Evolutionary conservation across 1,139 yeast genomes (phyloP).

Genomic region (Fermentozyma sake): DNA sequence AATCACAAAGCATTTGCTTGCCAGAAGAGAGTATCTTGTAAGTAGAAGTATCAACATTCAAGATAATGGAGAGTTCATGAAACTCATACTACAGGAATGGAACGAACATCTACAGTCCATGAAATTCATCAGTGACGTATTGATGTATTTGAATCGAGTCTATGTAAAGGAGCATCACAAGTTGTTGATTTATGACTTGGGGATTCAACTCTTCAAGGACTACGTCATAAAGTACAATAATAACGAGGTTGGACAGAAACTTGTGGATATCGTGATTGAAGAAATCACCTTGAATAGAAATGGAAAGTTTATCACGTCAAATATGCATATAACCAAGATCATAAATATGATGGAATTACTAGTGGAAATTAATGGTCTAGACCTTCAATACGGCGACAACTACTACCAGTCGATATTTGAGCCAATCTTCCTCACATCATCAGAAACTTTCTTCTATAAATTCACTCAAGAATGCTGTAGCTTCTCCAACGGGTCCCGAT

Average conservation of each 20-base stretch:
- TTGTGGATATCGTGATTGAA: slow-evolving; percentile 48
- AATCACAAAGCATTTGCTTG: slow-evolving; percentile 47
- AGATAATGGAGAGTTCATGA: slow-evolving; percentile 37
- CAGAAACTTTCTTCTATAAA: slow-evolving; percentile 52
- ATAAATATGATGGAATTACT: slow-evolving; percentile 66
- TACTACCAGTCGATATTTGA: slow-evolving; percentile 67
- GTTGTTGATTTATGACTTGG: slow-evolving; percentile 71
- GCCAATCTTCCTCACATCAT: slow-evolving; percentile 52
- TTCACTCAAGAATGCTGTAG: slow-evolving; percentile 42
- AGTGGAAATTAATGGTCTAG: slow-evolving; percentile 38
- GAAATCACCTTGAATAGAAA: slow-evolving; percentile 59
- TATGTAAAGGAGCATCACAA: slow-evolving; percentile 70
- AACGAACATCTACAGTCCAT: slow-evolving; percentile 68
- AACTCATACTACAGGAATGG: slow-evolving; percentile 57
- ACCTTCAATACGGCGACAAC: slow-evolving; percentile 39
- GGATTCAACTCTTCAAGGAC: slow-evolving; percentile 50
- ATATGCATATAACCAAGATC: slow-evolving; percentile 54
- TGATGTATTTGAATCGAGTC: slow-evolving; percentile 84
- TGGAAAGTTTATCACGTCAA: slow-evolving; percentile 55
- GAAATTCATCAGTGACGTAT: slow-evolving; percentile 78
- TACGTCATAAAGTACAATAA: slow-evolving; percentile 36
- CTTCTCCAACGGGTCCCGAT: slow-evolving; percentile 43
- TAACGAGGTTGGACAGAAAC: slow-evolving; percentile 47
- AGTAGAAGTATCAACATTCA: slow-evolving; percentile 9
- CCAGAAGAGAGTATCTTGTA: slow-evolving; percentile 22